Evolutionary conservation across 306 rosid genomes (phyloP).

Genomic region (Trifolium dubium): DNA sequence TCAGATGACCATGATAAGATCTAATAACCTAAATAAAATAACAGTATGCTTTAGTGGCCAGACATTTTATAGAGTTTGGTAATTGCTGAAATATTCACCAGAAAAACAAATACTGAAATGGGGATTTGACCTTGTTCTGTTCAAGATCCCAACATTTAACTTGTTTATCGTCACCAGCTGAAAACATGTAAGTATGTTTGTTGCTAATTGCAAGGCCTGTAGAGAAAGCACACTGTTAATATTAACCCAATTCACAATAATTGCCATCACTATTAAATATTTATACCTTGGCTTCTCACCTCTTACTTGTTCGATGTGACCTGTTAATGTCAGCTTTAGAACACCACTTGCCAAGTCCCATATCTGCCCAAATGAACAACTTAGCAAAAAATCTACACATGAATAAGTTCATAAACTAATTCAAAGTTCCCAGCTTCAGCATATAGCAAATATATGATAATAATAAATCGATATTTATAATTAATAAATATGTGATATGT

Average conservation of each 20-base stretch:
- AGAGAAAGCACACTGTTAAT: constrained; percentile 35
- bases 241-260: constrained; percentile 27
- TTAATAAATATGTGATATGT: neutral
- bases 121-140: constrained; percentile 80
- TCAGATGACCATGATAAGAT: constrained; percentile 96
- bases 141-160: constrained; percentile 99
- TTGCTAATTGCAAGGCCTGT: constrained; percentile 92
- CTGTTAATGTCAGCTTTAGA: constrained; percentile 88
- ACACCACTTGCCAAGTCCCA: constrained; percentile 96
- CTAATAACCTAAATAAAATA: constrained; percentile 70
- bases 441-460: constrained; percentile 9
- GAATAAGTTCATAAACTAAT: constrained; percentile 24
- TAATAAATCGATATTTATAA: constrained; percentile 2
- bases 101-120: constrained; percentile 14
- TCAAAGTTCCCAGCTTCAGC: constrained; percentile 9
- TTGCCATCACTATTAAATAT: constrained; percentile 14
- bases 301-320: constrained; percentile 95
- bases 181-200: constrained; percentile 95
- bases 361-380: constrained; percentile 63
- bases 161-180: constrained; percentile 98
- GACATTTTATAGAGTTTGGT: constrained; percentile 22
- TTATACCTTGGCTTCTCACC: constrained; percentile 55
- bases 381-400: constrained; percentile 23
- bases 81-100: constrained; percentile 36
- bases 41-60: constrained; percentile 26